These are phyloP conservation scores for Capsella bursapastoris DNA, from an alignment of 345 rosid genomes.

Conservation along the genomic window DNA sequence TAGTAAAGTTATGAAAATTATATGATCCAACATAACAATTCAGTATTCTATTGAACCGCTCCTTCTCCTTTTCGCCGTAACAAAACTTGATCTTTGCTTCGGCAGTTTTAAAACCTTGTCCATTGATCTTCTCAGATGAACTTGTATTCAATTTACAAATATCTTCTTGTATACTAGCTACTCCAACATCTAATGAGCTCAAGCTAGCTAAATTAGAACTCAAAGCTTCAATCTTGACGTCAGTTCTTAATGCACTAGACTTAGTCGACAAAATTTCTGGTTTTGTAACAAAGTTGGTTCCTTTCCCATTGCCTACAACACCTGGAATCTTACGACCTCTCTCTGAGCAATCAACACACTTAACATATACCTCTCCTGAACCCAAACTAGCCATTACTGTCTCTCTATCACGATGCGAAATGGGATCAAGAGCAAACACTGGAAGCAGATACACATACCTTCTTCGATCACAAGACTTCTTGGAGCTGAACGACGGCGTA, in stretches of 20 bases:
- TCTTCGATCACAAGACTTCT: slow-evolving; percentile 84
- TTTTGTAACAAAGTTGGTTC: neutral
- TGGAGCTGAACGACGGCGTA: slow-evolving; percentile 67
- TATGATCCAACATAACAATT: slow-evolving; percentile 75
- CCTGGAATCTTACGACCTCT: slow-evolving; percentile 78
- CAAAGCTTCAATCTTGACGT: slow-evolving; percentile 28
- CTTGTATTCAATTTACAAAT: neutral
- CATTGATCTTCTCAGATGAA: slow-evolving; percentile 8
- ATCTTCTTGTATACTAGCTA: slow-evolving; percentile 21
- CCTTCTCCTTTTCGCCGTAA: slow-evolving; percentile 70
- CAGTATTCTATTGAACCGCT: slow-evolving; percentile 77
- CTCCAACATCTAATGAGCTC: slow-evolving; percentile 23
- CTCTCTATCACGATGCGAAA: slow-evolving; percentile 69
- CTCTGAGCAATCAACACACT: slow-evolving; percentile 85
- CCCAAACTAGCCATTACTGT: slow-evolving; percentile 83
- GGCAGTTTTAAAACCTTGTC: slow-evolving; percentile 16
- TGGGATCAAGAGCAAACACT: slow-evolving; percentile 81
- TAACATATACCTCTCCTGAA: slow-evolving; percentile 67
- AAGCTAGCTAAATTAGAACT: slow-evolving; percentile 23
- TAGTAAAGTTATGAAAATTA: slow-evolving; percentile 93
- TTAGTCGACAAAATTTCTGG: slow-evolving; percentile 44
- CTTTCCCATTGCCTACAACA: slow-evolving; percentile 55
- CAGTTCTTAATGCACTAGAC: slow-evolving; percentile 31
- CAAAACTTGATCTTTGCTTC: slow-evolving; percentile 45
- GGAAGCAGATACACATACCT: slow-evolving; percentile 94